Conservation (phyloP, 306 rosid genomes). For the Geum urbanum region DNA sequence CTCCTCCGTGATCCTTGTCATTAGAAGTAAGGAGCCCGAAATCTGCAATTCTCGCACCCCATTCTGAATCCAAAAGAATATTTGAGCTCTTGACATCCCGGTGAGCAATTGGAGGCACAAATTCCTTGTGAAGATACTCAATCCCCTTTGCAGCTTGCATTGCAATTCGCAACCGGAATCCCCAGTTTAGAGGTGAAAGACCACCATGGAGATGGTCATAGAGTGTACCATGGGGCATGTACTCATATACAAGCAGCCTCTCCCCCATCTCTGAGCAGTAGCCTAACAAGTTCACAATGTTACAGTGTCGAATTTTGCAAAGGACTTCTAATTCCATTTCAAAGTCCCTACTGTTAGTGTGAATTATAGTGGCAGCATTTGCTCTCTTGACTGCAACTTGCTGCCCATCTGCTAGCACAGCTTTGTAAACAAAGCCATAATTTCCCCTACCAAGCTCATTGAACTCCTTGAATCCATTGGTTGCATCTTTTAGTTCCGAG, state of each 20-base stretch:
- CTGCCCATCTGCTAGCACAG: slow-evolving; percentile 62
- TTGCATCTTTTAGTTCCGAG: slow-evolving; percentile 86
- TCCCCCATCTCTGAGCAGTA: slow-evolving; percentile 97
- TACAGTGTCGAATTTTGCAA: slow-evolving; percentile 70
- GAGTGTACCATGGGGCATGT: slow-evolving; percentile 90
- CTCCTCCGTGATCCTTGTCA: slow-evolving; percentile 47
- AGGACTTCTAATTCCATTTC: slow-evolving; percentile 84
- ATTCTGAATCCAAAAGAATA: slow-evolving; percentile 76
- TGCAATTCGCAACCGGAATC: slow-evolving; percentile 56
- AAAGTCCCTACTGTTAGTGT: slow-evolving; percentile 70
- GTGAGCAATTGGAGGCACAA: slow-evolving; percentile 66
- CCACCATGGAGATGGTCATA: slow-evolving; percentile 90
- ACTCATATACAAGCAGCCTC: slow-evolving; percentile 84
- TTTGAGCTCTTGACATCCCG: slow-evolving; percentile 68
- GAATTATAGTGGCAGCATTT: slow-evolving; percentile 90
- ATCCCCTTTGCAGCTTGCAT: slow-evolving; percentile 85
- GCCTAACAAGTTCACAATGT: slow-evolving; percentile 78
- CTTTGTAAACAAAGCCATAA: slow-evolving; percentile 94
- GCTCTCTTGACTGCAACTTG: slow-evolving; percentile 90
- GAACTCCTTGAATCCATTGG: slow-evolving; percentile 92
- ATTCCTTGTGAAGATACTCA: slow-evolving; percentile 77
- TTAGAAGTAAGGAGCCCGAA: slow-evolving; percentile 62
- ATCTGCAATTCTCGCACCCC: slow-evolving; percentile 79
- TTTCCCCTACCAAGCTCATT: slow-evolving; percentile 92
- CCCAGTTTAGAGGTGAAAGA: slow-evolving; percentile 80